These are phyloP conservation scores for Candida mesenterica DNA, from an alignment of 1,139 yeast genomes.

Conservation along the genomic window DNA sequence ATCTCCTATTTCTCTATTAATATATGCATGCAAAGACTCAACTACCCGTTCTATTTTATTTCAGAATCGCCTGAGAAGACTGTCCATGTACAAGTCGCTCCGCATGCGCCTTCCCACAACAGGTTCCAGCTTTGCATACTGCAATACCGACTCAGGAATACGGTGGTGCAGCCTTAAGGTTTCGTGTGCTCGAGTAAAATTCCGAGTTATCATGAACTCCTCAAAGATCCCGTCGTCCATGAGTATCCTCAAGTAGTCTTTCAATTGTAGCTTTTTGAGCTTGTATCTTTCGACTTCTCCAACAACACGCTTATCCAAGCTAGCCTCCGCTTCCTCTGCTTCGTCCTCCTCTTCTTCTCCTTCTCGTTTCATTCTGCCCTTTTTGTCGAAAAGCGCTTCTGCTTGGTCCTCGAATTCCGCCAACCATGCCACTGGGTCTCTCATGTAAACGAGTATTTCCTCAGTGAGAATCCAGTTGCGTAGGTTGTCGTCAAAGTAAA, in stretches of 20 bases:
- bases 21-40: too few species aligned
- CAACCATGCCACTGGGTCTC: slow-evolving; percentile 24
- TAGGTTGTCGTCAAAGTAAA: slow-evolving; percentile 30
- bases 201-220: slow-evolving; percentile 5
- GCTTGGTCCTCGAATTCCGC: slow-evolving; percentile 5
- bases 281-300: slow-evolving; percentile 3
- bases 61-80: slow-evolving; percentile 6
- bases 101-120: slow-evolving; percentile 4
- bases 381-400: not conserved
- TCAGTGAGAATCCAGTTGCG: slow-evolving; percentile 34
- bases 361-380: not conserved
- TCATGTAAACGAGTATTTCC: slow-evolving; percentile 26
- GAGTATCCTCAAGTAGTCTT: slow-evolving; percentile 7
- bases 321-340: slow-evolving; percentile 4
- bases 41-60: not conserved
- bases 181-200: slow-evolving; percentile 4
- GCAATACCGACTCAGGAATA: not conserved
- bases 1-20: too few species aligned
- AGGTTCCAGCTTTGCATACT: not conserved
- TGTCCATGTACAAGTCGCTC: slow-evolving; percentile 8
- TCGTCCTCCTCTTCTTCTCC: slow-evolving; percentile 6
- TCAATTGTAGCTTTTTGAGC: slow-evolving; percentile 3
- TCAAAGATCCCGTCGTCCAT: slow-evolving; percentile 9
- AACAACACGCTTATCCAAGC: not conserved
- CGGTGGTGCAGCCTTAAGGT: not conserved